phyloP scores from a whole-genome alignment of 495 filamentous ascomycete genomes.

The Hypoxylon trugodes region DNA sequence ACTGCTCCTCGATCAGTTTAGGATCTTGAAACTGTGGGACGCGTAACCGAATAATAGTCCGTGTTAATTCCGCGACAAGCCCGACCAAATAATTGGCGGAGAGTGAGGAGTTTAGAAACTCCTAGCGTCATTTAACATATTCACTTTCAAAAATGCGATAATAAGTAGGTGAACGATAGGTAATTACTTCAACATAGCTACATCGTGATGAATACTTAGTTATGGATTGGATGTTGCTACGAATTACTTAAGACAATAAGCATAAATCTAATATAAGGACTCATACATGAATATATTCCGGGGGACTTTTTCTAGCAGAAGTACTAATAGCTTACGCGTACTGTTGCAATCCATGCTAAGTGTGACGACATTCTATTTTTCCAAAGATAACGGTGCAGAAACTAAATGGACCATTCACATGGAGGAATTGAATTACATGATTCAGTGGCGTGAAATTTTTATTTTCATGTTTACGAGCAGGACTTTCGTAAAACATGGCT shows the following conservation, averaged over 20 bases:
- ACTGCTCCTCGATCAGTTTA: neutral
- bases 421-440: neutral
- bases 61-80: neutral
- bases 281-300: neutral
- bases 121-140: constrained; percentile 6
- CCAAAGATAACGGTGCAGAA: neutral
- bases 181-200: neutral
- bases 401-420: neutral
- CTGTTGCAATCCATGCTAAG: constrained; percentile 8
- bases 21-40: constrained; percentile 9
- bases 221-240: too few species aligned
- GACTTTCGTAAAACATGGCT: neutral
- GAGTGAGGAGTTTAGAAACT: neutral
- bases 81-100: neutral
- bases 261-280: neutral
- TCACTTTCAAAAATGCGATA: neutral
- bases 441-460: neutral
- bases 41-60: constrained; percentile 10
- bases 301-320: too few species aligned
- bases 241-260: neutral
- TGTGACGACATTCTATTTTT: constrained; percentile 3
- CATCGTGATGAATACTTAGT: neutral
- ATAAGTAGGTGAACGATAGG: neutral
- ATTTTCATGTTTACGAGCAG: neutral
- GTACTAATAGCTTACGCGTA: constrained; percentile 2